phyloP scores from a whole-genome alignment of 257 asterid species.

The Echium plantagineum region DNA sequence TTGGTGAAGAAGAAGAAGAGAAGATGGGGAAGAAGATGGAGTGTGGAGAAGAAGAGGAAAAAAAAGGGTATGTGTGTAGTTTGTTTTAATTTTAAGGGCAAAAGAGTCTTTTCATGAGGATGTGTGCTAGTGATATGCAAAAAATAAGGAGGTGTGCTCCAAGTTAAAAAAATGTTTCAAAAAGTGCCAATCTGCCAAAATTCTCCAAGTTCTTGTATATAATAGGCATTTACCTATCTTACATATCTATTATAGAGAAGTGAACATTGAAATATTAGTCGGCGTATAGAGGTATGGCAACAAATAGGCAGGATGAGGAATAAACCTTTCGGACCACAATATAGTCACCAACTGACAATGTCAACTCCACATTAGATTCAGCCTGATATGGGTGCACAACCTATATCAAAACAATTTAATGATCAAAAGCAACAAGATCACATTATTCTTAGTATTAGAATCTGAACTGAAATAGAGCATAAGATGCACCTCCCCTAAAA shows the following conservation, averaged over 20 bases:
- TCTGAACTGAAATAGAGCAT: slow-evolving; percentile 1
- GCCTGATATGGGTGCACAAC: slow-evolving; percentile 59
- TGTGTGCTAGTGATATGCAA: too few relatives aligned
- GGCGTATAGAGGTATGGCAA: background rate
- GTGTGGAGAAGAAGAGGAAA: too few relatives aligned
- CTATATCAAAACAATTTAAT: slow-evolving; percentile 17
- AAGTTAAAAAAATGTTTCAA: too few relatives aligned
- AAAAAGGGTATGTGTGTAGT: too few relatives aligned
- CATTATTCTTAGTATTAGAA: background rate
- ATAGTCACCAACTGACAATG: slow-evolving; percentile 54
- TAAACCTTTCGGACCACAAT: slow-evolving; percentile 59
- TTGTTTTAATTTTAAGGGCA: too few relatives aligned
- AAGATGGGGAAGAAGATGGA: too few relatives aligned
- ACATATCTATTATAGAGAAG: background rate
- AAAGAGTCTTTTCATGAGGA: too few relatives aligned
- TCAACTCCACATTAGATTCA: slow-evolving; percentile 56
- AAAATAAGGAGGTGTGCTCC: too few relatives aligned
- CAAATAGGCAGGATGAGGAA: background rate
- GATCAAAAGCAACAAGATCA: slow-evolving; percentile 6
- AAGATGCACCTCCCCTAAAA: slow-evolving; percentile 55
- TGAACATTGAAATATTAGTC: too few relatives aligned
- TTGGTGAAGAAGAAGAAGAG: too few relatives aligned
- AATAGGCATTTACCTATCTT: background rate
- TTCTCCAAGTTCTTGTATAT: background rate
- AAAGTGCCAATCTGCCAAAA: too few relatives aligned